Base-by-base conservation (phyloP, 176 grass and related monocot species). In the Tillandsia fasciculata region DNA sequence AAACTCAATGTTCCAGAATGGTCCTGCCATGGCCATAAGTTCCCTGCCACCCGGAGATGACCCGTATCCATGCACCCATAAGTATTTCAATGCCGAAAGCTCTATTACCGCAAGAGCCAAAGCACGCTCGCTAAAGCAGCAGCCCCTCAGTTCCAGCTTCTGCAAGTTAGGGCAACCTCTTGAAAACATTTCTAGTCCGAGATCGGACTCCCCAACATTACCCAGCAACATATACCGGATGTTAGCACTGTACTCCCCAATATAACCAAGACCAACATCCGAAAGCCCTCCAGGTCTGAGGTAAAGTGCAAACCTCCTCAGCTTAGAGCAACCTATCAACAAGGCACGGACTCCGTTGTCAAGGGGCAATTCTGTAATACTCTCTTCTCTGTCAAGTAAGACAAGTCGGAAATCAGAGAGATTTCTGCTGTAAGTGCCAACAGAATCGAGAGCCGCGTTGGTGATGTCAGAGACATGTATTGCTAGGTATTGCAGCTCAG, bases 1-100 rank as follows among this genome's bases (percentile, higher is more conserved):
- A 71, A 88, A 84, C 65, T 99, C 94, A 59, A 99, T 92, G 80
- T 99, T 99, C 94, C 94, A 93, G 71, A 88, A 99, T 50, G 87
- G 87, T 8, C 87, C 89, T 59, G 68, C 82, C 94, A 99, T 99
- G 52, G 72, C 63, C 49, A 79, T 72, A 53, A 99, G 89, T 76
- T 93, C 89, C 1, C 11, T 13, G 12, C 94, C 90, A 13, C 57
- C 81, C 23, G 72, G 70, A 81, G 89, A 90, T 74, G 87, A 82
- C 69, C 50, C 83, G 69, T 93, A 99, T 53, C 90, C 94, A 64
- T 99, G 94, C 80, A 99, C 94, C 94, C 94, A 99, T 59, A 99
- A 76, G 72, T 99, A 99, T 81, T 90, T 90, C 53, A 99, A 76
- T 20, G 82, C 87, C 48, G 79, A 82, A 0, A 99, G 82, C 57